Base-by-base conservation (phyloP, 139 green algal species). In the Chlorella sp. region DNA sequence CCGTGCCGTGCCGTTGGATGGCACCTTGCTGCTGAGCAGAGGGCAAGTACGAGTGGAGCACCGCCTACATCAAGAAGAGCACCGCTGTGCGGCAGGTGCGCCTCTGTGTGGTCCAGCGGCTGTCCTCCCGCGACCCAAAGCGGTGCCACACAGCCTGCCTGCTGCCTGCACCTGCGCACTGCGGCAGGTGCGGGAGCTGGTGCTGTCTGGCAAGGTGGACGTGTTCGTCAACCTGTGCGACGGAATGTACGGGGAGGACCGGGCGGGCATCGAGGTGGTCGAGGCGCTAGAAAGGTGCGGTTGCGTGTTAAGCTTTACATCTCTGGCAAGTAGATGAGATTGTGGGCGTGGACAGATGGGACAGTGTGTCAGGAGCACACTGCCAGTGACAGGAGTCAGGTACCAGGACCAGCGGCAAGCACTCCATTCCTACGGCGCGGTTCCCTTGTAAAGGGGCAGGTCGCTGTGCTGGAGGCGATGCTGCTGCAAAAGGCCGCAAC, bases 141-240 rank as follows among this genome's bases (percentile, higher is more conserved):
- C n/a, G n/a, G n/a, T n/a, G n/a, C n/a, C n/a, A n/a, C n/a, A n/a
- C n/a, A n/a, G n/a, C n/a, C n/a, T n/a, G n/a, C n/a, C n/a, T n/a
- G n/a, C n/a, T n/a, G n/a, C n/a, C n/a, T n/a, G n/a, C n/a, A n/a
- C n/a, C n/a, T n/a, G n/a, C n/a, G n/a, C n/a, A n/a, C n/a, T n/a
- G n/a, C n/a, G n/a, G 6, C 23, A 65, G 59, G 59, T 31, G 10
- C 23, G 23, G 23, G 59, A 65, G 23, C 51, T 36, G 20, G 71
- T 36, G 6, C 3, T 10, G 6, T 67, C 69, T 26, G 42, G 42
- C 42, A 55, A 10, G 17, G 42, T 55, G 42, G 72, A 77, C 42
- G 72, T 77, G 2, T 77, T 55, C 31, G 6, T 77, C 35, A 77
- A 77, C 63, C 63, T 77, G 10, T 77, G 72, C 20, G 72, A 77